These are phyloP conservation scores for Colletotrichum sp. DNA, from an alignment of 2,329 filamentous ascomycete genomes.

Conservation along the genomic window DNA sequence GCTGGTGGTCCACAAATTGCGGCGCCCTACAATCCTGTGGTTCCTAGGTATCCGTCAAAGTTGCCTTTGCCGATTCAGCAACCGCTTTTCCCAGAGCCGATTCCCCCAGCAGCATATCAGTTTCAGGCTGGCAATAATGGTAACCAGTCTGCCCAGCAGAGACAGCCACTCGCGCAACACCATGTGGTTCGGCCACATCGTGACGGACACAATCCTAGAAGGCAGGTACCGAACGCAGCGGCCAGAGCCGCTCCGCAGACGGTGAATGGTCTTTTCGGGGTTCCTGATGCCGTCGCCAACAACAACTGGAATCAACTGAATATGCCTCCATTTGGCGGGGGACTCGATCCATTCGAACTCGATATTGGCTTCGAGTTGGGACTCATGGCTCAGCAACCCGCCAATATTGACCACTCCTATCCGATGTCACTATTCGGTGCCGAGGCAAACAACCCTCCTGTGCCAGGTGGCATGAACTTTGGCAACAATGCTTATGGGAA, in stretches of 20 bases:
- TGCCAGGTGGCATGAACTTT: neutral
- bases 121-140: neutral
- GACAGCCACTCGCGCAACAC: neutral
- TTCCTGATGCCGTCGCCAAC: neutral
- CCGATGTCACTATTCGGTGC: neutral
- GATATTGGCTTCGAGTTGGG: neutral
- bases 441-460: neutral
- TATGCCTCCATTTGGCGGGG: neutral
- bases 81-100: neutral
- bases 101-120: neutral
- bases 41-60: neutral
- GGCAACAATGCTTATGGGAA: neutral
- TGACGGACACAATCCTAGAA: neutral
- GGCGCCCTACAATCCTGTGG: neutral
- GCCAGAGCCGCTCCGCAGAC: neutral
- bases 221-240: neutral
- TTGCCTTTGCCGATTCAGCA: neutral
- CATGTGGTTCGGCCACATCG: neutral
- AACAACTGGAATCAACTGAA: neutral
- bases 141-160: neutral
- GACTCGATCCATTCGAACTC: neutral
- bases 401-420: neutral
- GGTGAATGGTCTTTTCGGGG: neutral
- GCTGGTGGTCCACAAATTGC: neutral
- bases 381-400: neutral